Conservation (phyloP, 192 early-diverging fungal genomes). For the Coemansia sp. region DNA sequence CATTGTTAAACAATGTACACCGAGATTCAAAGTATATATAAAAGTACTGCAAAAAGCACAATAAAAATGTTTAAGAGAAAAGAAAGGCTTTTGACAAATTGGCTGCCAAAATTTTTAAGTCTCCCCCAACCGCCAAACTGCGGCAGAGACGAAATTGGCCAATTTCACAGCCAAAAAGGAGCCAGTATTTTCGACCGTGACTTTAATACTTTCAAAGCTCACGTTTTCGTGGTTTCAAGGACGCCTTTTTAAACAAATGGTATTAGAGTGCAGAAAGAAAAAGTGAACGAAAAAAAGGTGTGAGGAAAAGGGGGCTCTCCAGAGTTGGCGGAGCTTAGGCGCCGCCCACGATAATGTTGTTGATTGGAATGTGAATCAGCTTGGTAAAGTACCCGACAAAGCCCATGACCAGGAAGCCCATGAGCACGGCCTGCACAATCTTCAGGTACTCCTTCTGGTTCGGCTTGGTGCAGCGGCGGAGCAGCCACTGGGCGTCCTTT, state of each 20-base stretch:
- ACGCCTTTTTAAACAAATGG: neutral
- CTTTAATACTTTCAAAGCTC: constrained; percentile 1
- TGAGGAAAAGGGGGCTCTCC: no score
- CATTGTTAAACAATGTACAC: no score
- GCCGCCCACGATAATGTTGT: constrained; percentile 94
- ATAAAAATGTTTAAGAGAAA: no score
- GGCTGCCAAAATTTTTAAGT: neutral
- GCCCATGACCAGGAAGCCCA: constrained; percentile 96
- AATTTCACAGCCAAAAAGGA: no score
- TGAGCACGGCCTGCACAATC: constrained; percentile 89
- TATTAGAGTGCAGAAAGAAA: neutral
- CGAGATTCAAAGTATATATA: no score
- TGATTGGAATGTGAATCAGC: constrained; percentile 99
- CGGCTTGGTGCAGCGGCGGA: constrained; percentile 98
- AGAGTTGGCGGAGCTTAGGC: no score
- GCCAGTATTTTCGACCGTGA: no score
- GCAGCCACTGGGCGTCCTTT: constrained; percentile 88
- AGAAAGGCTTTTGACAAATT: neutral
- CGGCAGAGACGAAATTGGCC: neutral
- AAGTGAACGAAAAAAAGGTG: no score
- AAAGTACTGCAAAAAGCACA: no score
- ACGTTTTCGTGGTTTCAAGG: no score
- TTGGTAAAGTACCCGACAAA: constrained; percentile 98
- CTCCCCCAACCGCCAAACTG: constrained; percentile 1
- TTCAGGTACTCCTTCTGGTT: constrained; percentile 93